Evolutionary conservation across 2,329 filamentous ascomycete species (phyloP), one percentile per base, ranked within the genome.

Genomic region (Aspergillus cejpii): DNA sequence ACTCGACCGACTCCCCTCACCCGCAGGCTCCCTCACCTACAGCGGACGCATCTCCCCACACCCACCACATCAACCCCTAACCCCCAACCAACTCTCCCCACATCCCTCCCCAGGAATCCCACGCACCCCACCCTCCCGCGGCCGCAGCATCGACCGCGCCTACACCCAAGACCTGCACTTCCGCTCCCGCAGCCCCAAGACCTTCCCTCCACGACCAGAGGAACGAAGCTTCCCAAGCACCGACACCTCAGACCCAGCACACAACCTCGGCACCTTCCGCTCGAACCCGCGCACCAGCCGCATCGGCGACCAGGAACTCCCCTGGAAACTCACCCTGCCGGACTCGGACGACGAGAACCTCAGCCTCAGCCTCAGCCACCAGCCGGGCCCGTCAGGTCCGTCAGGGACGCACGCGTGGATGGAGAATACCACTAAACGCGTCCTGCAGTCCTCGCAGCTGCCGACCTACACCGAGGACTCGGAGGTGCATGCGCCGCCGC

Each of bases 281-380:
- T 49, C 55, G 17, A 61, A 62, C 27, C 60, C 59, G 1, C 57
- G 61, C 24, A 56, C 62, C n/a, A 53, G 57, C 8, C 58, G 63
- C 11, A 45, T 58, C 28, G 63, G 60, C 10, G 63, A 65, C 45
- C 66, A 69, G 47, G 63, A 67, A 45, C 52, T 55, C 6, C 66
- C 66, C 2, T 69, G 61, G 54, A 61, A 58, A 11, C 61, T 69
- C 37, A 60, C 51, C 2, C 51, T 69, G 5, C 64, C 66, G 2
- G 51, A 51, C n/a, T 5, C 44, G 12, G 43, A 52, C 3, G 41
- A 53, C 37, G 51, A 53, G 23, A 8, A 8, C 23, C n/a, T n/a
- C n/a, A n/a, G n/a, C n/a, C n/a, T n/a, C n/a, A n/a, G n/a, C n/a
- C n/a, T n/a, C n/a, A n/a, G n/a, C n/a, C n/a, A n/a, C n/a, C n/a